Percentiles rank a stretch among this genome's conserved stretches.
Conservation (phyloP, 495 filamentous ascomycete species). For the Aspergillus diversus region DNA sequence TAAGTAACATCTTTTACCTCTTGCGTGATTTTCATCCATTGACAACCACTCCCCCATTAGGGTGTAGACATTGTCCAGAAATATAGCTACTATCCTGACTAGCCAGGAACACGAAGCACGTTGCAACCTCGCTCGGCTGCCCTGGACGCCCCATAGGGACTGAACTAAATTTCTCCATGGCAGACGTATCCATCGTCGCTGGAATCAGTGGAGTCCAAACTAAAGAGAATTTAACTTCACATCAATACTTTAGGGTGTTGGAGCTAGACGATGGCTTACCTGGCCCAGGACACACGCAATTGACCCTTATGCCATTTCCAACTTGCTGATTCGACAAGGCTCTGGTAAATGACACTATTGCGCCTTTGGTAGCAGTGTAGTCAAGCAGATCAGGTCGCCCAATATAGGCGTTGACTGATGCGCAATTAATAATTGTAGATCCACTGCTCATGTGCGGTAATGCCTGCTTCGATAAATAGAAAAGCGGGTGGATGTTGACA, state of each 20-base stretch:
- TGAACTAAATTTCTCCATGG: constrained; percentile 69
- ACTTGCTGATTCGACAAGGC: constrained; percentile 77
- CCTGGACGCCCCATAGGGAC: constrained; percentile 79
- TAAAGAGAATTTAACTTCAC: constrained; percentile 16
- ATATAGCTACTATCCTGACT: constrained; percentile 73
- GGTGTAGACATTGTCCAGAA: constrained; percentile 63
- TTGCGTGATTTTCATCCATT: constrained; percentile 53
- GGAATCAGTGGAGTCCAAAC: constrained; percentile 87
- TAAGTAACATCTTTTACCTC: too few relatives aligned
- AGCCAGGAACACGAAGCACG: constrained; percentile 85
- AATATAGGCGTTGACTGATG: constrained; percentile 80
- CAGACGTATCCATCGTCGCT: constrained; percentile 71
- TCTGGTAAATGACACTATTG: constrained; percentile 80
- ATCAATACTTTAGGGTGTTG: not conserved
- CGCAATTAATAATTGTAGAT: constrained; percentile 81
- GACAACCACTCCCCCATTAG: constrained; percentile 67
- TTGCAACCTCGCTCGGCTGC: constrained; percentile 79
- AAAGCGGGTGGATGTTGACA: constrained; percentile 75
- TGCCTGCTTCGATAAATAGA: constrained; percentile 77
- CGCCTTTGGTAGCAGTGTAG: constrained; percentile 84
- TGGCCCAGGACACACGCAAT: constrained; percentile 78
- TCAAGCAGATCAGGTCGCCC: constrained; percentile 82
- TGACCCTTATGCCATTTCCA: constrained; percentile 76
- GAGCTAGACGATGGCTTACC: constrained; percentile 33
- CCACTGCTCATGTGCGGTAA: constrained; percentile 78